Conservation (phyloP, 2,329 filamentous ascomycete genomes). For the Fusarium sp. region DNA sequence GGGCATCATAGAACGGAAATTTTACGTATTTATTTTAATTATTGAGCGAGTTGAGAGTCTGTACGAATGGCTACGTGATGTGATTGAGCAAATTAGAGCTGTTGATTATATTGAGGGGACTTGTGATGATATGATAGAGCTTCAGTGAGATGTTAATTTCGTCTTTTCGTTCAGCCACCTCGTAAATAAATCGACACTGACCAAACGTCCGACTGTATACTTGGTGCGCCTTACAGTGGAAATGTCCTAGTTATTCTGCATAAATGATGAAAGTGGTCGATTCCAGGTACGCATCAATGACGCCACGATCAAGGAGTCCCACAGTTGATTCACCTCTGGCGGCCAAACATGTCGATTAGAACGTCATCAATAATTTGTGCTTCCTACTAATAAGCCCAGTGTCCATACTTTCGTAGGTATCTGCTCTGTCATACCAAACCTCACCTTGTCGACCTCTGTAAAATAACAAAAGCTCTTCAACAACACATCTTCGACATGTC, state of each 20-base stretch:
- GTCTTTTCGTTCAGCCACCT: background rate
- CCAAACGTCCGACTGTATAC: accelerated
- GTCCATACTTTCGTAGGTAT: background rate
- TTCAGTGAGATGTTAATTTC: background rate
- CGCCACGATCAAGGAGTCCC: constrained; percentile 28
- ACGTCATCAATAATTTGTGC: constrained; percentile 4
- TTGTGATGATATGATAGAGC: background rate
- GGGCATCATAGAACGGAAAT: constrained; percentile 32
- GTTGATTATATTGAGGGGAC: background rate
- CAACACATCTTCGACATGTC: constrained; percentile 16
- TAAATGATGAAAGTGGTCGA: constrained; percentile 23
- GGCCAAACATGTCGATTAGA: background rate
- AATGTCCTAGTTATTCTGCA: background rate
- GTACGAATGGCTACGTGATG: background rate
- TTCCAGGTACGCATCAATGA: constrained; percentile 37
- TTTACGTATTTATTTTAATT: constrained; percentile 32
- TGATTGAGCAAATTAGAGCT: background rate
- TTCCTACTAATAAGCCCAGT: background rate
- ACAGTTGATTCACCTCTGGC: constrained; percentile 10
- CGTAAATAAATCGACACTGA: background rate
- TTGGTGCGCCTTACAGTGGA: background rate
- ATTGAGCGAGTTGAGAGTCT: background rate
- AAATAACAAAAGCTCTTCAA: background rate
- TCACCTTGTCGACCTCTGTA: background rate
- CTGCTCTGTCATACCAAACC: background rate